Conservation (phyloP, 257 asterid genomes). For the Solanum paucissectum region DNA sequence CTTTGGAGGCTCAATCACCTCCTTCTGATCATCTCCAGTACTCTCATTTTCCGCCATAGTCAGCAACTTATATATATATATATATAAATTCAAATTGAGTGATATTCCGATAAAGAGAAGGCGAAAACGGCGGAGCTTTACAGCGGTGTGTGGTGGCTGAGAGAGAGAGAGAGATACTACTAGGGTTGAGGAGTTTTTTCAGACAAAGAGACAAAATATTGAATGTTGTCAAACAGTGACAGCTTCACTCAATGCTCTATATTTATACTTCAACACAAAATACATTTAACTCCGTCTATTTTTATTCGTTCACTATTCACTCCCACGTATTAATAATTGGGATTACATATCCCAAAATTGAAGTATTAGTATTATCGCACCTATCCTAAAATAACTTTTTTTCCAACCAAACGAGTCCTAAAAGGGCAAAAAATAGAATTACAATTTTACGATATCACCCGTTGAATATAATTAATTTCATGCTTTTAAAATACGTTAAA, state of each 20-base stretch:
- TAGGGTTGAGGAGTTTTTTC: conserved; percentile 7
- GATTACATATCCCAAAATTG: background rate
- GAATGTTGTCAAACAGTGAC: background rate
- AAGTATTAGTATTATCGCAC: too few species aligned
- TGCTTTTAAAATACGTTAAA: background rate
- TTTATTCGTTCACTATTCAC: background rate
- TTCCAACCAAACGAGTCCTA: background rate
- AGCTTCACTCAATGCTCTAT: background rate
- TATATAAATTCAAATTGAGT: background rate
- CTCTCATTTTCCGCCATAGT: conserved; percentile 46
- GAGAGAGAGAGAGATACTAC: background rate
- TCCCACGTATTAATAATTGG: background rate
- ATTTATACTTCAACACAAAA: background rate
- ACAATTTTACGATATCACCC: too few species aligned
- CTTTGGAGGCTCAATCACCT: conserved; percentile 36
- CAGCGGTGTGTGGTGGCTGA: background rate
- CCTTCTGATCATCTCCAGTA: conserved; percentile 35
- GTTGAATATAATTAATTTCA: too few species aligned
- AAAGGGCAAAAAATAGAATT: too few species aligned
- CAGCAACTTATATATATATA: background rate
- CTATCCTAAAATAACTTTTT: background rate
- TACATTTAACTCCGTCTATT: background rate
- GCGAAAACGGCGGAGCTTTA: background rate
- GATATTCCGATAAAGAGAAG: background rate
- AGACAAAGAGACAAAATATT: background rate